Conservation (phyloP, 179 eudicot species). For the Vitellaria paradoxa region DNA sequence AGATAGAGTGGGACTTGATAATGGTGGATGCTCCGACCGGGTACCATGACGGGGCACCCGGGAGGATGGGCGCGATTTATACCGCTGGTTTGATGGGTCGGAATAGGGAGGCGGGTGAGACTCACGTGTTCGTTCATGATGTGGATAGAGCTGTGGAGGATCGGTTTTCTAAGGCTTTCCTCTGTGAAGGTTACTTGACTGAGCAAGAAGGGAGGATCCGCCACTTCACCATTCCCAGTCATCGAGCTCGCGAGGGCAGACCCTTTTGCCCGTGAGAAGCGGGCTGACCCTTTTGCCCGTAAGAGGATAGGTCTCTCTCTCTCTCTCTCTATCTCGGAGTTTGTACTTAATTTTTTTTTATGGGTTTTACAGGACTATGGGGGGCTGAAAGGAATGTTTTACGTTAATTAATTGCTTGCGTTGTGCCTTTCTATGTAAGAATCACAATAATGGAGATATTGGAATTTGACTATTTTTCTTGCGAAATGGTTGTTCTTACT, state of each 20-base stretch:
- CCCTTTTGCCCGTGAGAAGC: constrained; percentile 51
- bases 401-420: no score
- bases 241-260: constrained; percentile 31
- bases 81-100: constrained; percentile 74
- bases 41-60: constrained; percentile 57
- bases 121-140: constrained; percentile 75
- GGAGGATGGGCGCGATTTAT: constrained; percentile 68
- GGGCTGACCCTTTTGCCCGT: no score
- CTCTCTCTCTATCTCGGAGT: not conserved
- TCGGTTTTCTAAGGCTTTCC: constrained; percentile 43
- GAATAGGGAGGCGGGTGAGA: constrained; percentile 48
- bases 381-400: no score
- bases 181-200: constrained; percentile 55
- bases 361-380: no score
- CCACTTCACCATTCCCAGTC: constrained; percentile 64
- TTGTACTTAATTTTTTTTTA: no score
- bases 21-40: constrained; percentile 93
- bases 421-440: no score
- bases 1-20: constrained; percentile 70
- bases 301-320: not conserved
- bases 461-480: no score
- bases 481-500: no score
- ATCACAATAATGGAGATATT: no score
- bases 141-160: constrained; percentile 60
- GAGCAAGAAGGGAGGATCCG: constrained; percentile 55